phyloP scores from a whole-genome alignment of 2,329 filamentous ascomycete genomes.

The Ascochyta lentis region DNA sequence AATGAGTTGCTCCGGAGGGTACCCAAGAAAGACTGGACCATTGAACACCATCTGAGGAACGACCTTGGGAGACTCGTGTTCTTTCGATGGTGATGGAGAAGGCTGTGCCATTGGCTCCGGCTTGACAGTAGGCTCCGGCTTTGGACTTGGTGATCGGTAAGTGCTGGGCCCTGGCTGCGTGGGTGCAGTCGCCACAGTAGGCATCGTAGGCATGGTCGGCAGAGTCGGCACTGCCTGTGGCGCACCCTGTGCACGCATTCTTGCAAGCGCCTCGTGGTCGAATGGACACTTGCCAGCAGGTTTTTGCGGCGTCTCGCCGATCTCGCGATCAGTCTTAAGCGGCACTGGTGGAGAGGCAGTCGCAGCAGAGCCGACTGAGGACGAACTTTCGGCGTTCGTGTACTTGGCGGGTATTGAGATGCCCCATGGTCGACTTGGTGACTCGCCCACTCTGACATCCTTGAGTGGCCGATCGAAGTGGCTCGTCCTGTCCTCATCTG shows the following conservation, averaged over 20 bases:
- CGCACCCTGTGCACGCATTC: constrained; percentile 13
- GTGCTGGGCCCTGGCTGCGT: constrained; percentile 22
- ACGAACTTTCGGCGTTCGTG: constrained; percentile 48
- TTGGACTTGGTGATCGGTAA: constrained; percentile 12
- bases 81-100: constrained; percentile 14
- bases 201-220: constrained; percentile 15
- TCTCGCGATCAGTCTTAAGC: constrained; percentile 48
- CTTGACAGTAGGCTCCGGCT: constrained; percentile 15
- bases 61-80: constrained; percentile 23
- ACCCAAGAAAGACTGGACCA: constrained; percentile 93
- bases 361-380: constrained; percentile 49
- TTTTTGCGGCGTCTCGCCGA: constrained; percentile 37
- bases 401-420: constrained; percentile 75
- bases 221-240: constrained; percentile 16
- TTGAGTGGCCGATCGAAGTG: constrained; percentile 86
- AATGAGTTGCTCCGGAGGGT: constrained; percentile 55
- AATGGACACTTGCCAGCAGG: constrained; percentile 45
- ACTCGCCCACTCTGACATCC: constrained; percentile 92
- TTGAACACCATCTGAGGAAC: constrained; percentile 82
- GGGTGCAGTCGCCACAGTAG: constrained; percentile 13
- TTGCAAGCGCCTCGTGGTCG: constrained; percentile 39
- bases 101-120: constrained; percentile 15
- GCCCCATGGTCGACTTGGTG: constrained; percentile 90
- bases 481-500: constrained; percentile 68
- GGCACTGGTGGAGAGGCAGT: constrained; percentile 60